Conservation (phyloP, 495 filamentous ascomycete species). For the Penicillium subrubescens region DNA sequence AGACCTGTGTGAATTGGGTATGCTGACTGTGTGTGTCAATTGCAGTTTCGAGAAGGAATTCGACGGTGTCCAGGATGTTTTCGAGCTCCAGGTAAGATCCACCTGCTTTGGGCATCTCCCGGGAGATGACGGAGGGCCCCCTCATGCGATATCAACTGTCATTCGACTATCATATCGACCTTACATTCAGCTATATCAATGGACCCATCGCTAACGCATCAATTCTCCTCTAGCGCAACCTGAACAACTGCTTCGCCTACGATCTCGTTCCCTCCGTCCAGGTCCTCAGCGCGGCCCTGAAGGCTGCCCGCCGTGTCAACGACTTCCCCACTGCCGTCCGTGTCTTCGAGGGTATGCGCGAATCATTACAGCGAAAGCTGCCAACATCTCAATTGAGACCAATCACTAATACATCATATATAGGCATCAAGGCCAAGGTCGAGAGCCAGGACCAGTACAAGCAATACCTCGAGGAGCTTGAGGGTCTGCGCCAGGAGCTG, state of each 20-base stretch:
- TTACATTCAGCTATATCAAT: neutral
- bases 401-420: constrained; percentile 22
- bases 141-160: constrained; percentile 13
- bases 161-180: neutral
- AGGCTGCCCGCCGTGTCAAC: constrained; percentile 92
- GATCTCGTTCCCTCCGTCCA: constrained; percentile 95
- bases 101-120: neutral
- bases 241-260: constrained; percentile 99
- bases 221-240: constrained; percentile 71
- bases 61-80: constrained; percentile 94
- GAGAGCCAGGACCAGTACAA: constrained; percentile 98
- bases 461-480: constrained; percentile 93
- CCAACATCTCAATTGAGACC: neutral
- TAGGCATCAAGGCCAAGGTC: constrained; percentile 98
- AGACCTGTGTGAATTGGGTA: constrained; percentile 6
- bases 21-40: constrained; percentile 31
- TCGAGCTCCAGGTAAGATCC: constrained; percentile 92
- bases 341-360: constrained; percentile 86
- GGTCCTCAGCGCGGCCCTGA: constrained; percentile 88
- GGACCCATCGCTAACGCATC: neutral
- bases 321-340: constrained; percentile 98
- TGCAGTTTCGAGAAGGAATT: constrained; percentile 98
- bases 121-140: constrained; percentile 4
- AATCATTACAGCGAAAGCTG: neutral
- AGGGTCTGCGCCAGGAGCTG: constrained; percentile 88